Percentiles rank a stretch among this genome's conserved stretches.
Conservation (phyloP, 371 early-diverging fungal species). For the Mucor piriformis region DNA sequence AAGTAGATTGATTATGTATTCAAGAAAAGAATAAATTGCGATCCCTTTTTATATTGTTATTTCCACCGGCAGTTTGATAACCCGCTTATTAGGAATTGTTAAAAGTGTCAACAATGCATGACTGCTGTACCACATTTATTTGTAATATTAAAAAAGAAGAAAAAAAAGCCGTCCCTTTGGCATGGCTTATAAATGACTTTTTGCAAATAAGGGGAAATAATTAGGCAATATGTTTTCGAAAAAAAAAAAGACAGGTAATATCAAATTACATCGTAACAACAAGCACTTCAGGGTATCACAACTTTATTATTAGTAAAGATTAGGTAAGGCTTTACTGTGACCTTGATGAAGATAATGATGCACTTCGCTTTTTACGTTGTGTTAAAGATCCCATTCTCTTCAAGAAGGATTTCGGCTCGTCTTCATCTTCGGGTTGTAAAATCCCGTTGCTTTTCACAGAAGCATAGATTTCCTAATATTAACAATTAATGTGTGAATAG, state of each 20-base stretch:
- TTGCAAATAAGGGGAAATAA: no score
- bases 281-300: no score
- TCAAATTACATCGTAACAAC: no score
- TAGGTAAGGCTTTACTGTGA: neutral
- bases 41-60: no score
- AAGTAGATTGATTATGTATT: neutral
- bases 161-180: no score
- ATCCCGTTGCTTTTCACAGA: conserved; percentile 66
- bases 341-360: neutral
- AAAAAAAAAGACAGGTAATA: no score
- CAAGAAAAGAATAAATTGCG: neutral
- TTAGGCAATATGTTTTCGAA: no score
- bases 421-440: conserved; percentile 44
- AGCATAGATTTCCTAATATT: conserved; percentile 65
- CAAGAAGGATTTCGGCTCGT: conserved; percentile 11
- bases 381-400: conserved; percentile 19
- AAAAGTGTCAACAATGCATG: no score
- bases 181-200: no score
- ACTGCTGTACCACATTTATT: no score
- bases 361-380: conserved; percentile 7
- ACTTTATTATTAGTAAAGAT: neutral
- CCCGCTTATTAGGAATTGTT: neutral
- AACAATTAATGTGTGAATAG: neutral
- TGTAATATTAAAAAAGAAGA: no score
- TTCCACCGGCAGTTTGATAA: no score